A percentile compares a stretch with the other conserved stretches of the same genome.
phyloP scores from a whole-genome alignment of 805 yeast genomes.

The Wickerhamomyces subpelliculosus region DNA sequence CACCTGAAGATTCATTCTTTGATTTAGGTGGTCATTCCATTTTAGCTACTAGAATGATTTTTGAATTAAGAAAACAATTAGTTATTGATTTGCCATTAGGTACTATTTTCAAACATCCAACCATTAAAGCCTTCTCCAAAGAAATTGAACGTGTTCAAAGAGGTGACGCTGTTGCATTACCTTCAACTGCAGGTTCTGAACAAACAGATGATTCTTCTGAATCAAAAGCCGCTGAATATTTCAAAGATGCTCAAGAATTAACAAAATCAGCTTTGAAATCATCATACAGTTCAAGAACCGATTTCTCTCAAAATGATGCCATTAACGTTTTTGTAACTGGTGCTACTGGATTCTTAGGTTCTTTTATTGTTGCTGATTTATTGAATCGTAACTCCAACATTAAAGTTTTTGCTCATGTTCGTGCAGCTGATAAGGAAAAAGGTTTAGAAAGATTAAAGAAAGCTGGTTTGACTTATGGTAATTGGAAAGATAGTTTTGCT shows the following conservation, averaged over 20 bases:
- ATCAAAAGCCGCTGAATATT: constrained; percentile 40
- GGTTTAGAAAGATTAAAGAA: constrained; percentile 73
- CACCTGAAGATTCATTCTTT: constrained; percentile 83
- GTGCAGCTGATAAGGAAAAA: constrained; percentile 62
- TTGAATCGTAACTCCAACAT: constrained; percentile 50
- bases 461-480: constrained; percentile 76
- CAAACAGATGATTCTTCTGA: constrained; percentile 24
- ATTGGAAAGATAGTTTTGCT: constrained; percentile 47
- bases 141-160: constrained; percentile 56
- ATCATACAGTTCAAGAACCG: constrained; percentile 37
- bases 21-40: constrained; percentile 98
- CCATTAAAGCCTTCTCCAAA: constrained; percentile 69
- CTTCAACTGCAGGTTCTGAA: constrained; percentile 19
- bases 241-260: constrained; percentile 63
- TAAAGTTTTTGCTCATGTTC: constrained; percentile 79
- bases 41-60: constrained; percentile 94
- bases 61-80: constrained; percentile 74
- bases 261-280: constrained; percentile 32
- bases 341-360: constrained; percentile 92
- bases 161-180: constrained; percentile 41
- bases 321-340: constrained; percentile 85
- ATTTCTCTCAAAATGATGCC: constrained; percentile 28
- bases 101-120: constrained; percentile 83
- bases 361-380: constrained; percentile 76
- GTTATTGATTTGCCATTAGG: constrained; percentile 84